Evolutionary conservation across 2,329 filamentous ascomycete species (phyloP), one percentile per base, ranked within the genome.

Genomic region (Colletotrichum gigasporum): DNA sequence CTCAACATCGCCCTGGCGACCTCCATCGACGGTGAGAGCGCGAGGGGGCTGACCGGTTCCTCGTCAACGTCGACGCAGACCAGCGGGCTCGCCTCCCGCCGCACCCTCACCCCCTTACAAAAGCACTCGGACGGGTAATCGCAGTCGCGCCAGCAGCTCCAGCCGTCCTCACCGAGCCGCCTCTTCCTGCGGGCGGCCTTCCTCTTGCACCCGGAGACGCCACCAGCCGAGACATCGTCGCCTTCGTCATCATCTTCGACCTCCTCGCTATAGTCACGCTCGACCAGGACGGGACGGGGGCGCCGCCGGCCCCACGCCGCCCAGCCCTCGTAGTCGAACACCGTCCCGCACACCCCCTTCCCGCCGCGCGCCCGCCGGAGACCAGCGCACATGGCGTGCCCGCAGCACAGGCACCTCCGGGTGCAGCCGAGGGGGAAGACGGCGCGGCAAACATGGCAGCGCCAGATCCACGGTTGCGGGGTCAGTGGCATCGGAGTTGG

Each of bases 401-500:
- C 70, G 72, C 80, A 80, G 37, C 74, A 70, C 45, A 82, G 74
- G 53, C 81, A 78, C 20, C 75, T 71, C 9, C 75, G 74, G 44
- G 78, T 80, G 63, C 68, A 71, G 50, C 68, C 66, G 6, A 79
- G 61, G 41, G 62, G 69, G 68, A 74, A 78, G 1, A 30, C 26
- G 2, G 12, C 50, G 11, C 39, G 14, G 70, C 78, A 80, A 10
- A 24, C 1, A 65, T 74, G 70, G 66, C 78, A 80, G 24, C 55
- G 47, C 78, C 78, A 80, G 28, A 52, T 47, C 75, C 74, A 79
- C 44, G 70, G 67, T 24, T 14, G 26, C 2, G 70, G 68, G 3
- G 24, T 11, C 5, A 37, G 42, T 2, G 14, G 32, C 18, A 34
- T 34, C 30, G 30, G 32, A 10, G 32, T 3, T 22, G 18, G 30